A percentile compares a stretch with the other conserved stretches of the same genome.
Conservation (phyloP, 352 stramenopile genomes). For the Phytophthora meadii region DNA sequence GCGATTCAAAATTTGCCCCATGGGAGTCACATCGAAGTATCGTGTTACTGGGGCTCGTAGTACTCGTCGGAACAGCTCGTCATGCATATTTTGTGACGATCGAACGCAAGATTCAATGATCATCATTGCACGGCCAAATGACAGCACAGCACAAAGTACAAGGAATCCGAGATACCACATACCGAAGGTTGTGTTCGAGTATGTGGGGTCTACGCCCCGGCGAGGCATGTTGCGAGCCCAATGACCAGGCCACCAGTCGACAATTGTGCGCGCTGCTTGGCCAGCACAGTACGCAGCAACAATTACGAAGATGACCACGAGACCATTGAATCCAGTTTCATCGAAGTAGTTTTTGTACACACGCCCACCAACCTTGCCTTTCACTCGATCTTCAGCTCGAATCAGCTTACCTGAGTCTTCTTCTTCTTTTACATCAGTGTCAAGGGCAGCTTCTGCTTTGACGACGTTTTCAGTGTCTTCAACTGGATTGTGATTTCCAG, state of each 20-base stretch:
- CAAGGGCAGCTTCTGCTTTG: not conserved
- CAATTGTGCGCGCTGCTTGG: constrained; percentile 24
- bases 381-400: constrained; percentile 43
- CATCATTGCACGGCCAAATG: constrained; percentile 35
- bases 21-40: constrained; percentile 70
- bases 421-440: constrained; percentile 5
- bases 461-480: not conserved
- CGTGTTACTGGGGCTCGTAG: constrained; percentile 50
- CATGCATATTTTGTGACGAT: constrained; percentile 47
- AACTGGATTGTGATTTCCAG: not conserved
- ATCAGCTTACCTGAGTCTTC: constrained; percentile 13
- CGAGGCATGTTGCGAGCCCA: constrained; percentile 36
- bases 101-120: constrained; percentile 51
- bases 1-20: constrained; percentile 65
- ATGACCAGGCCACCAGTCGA: constrained; percentile 40
- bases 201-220: constrained; percentile 13
- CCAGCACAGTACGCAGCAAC: constrained; percentile 5
- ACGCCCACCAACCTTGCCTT: constrained; percentile 35
- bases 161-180: constrained; percentile 56
- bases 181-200: constrained; percentile 47
- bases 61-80: constrained; percentile 58
- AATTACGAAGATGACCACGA: constrained; percentile 14
- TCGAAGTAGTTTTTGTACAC: constrained; percentile 52
- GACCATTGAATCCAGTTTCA: constrained; percentile 38
- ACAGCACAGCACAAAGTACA: constrained; percentile 30